A percentile compares a stretch with the other conserved stretches of the same genome.
phyloP scores from a whole-genome alignment of 495 filamentous ascomycete genomes.

The Penicillium lividum region DNA sequence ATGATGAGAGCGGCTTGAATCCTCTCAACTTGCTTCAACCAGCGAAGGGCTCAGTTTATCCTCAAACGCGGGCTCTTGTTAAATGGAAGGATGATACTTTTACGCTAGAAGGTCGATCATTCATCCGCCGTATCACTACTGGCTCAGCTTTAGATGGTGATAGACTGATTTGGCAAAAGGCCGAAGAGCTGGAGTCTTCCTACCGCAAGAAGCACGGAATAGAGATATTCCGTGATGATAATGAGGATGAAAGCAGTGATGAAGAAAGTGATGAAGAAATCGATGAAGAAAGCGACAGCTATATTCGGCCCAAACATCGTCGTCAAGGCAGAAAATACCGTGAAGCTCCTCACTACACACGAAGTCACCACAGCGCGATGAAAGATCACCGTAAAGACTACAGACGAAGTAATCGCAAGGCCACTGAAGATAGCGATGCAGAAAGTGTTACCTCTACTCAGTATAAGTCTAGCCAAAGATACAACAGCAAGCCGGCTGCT shows the following conservation, averaged over 20 bases:
- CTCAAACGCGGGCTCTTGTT: slow-evolving; percentile 23
- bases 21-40: slow-evolving; percentile 13
- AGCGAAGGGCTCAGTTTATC: slow-evolving; percentile 17
- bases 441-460: no score
- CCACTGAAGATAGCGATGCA: no score
- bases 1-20: slow-evolving; percentile 20
- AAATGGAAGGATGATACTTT: slow-evolving; percentile 24
- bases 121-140: slow-evolving; percentile 22
- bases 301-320: no score
- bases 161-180: slow-evolving; percentile 27
- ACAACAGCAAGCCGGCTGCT: no score
- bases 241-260: not conserved
- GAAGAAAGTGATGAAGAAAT: not conserved
- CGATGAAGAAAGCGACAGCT: no score
- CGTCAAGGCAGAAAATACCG: no score
- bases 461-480: no score
- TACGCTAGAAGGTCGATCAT: slow-evolving; percentile 23
- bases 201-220: slow-evolving; percentile 11
- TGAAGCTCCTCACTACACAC: no score
- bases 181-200: slow-evolving; percentile 16
- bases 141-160: slow-evolving; percentile 18
- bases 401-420: no score
- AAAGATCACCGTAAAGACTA: no score
- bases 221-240: slow-evolving; percentile 8
- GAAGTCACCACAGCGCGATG: no score